These are phyloP conservation scores for Trichoderma koningiopsis DNA, from an alignment of 2,329 filamentous ascomycete species.

Conservation along the genomic window DNA sequence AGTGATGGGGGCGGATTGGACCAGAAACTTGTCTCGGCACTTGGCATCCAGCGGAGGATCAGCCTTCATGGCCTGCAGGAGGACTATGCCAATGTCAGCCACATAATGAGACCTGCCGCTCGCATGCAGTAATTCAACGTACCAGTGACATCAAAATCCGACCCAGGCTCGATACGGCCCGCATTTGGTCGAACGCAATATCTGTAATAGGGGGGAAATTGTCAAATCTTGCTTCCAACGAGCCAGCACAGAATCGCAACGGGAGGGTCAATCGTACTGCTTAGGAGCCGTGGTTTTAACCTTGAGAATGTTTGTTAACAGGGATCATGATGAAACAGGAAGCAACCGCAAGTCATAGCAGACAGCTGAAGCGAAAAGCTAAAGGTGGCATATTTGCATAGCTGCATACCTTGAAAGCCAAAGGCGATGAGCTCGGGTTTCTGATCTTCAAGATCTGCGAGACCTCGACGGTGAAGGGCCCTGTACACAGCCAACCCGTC, in stretches of 20 bases:
- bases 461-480: constrained; percentile 68
- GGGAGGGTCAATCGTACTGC: constrained; percentile 68
- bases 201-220: constrained; percentile 50
- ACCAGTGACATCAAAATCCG: constrained; percentile 93
- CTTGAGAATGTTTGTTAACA: constrained; percentile 49
- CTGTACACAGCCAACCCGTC: constrained; percentile 43
- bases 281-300: constrained; percentile 99
- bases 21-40: constrained; percentile 97
- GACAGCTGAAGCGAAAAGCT: neutral
- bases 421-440: constrained; percentile 63
- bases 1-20: constrained; percentile 85
- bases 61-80: constrained; percentile 97
- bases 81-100: constrained; percentile 58
- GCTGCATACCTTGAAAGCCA: constrained; percentile 68
- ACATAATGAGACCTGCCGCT: constrained; percentile 22
- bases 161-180: constrained; percentile 87
- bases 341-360: neutral
- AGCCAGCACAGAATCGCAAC: neutral
- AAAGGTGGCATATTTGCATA: neutral
- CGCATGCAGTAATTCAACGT: constrained; percentile 36
- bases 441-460: constrained; percentile 65
- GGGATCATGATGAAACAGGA: constrained; percentile 13
- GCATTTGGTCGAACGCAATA: constrained; percentile 98
- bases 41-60: constrained; percentile 84
- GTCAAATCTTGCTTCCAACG: neutral